A percentile compares a stretch with the other conserved stretches of the same genome.
These are phyloP conservation scores for Penicillium frequentans DNA, from an alignment of 2,329 filamentous ascomycete species.

Conservation along the genomic window DNA sequence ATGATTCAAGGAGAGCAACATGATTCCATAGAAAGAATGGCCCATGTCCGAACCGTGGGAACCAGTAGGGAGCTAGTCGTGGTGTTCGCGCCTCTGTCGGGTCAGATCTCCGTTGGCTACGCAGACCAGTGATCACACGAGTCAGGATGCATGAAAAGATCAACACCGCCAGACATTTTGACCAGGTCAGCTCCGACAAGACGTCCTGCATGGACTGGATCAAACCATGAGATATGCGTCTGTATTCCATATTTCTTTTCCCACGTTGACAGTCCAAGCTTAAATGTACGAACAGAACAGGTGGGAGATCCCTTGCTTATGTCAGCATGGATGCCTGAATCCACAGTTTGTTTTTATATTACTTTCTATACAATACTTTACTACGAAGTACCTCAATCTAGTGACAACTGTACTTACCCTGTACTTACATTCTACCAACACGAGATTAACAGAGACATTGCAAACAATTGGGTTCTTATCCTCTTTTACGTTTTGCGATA, in stretches of 20 bases:
- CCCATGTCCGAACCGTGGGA: slow-evolving; percentile 59
- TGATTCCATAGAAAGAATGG: slow-evolving; percentile 49
- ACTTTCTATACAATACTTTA: no score
- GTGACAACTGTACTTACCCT: no score
- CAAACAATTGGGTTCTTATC: no score
- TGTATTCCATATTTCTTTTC: slow-evolving; percentile 17
- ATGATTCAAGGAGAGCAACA: slow-evolving; percentile 44
- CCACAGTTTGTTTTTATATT: no score
- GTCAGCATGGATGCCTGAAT: background rate
- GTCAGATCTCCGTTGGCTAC: slow-evolving; percentile 21
- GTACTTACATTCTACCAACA: no score
- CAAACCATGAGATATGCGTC: slow-evolving; percentile 14
- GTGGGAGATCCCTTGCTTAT: background rate
- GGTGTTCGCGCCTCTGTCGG: slow-evolving; percentile 38
- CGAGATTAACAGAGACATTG: no score
- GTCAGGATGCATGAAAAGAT: slow-evolving; percentile 38
- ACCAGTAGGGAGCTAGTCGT: slow-evolving; percentile 58
- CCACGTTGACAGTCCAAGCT: background rate
- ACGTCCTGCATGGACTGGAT: slow-evolving; percentile 23
- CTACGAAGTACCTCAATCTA: no score
- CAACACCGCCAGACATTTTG: slow-evolving; percentile 28
- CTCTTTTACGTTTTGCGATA: no score
- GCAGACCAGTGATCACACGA: slow-evolving; percentile 39
- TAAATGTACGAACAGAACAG: background rate
- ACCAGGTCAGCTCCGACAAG: slow-evolving; percentile 23